Percentiles rank a stretch among this genome's conserved stretches.
These are phyloP conservation scores for Hypoxylon fragiforme DNA, from an alignment of 495 filamentous ascomycete genomes.

Conservation along the genomic window DNA sequence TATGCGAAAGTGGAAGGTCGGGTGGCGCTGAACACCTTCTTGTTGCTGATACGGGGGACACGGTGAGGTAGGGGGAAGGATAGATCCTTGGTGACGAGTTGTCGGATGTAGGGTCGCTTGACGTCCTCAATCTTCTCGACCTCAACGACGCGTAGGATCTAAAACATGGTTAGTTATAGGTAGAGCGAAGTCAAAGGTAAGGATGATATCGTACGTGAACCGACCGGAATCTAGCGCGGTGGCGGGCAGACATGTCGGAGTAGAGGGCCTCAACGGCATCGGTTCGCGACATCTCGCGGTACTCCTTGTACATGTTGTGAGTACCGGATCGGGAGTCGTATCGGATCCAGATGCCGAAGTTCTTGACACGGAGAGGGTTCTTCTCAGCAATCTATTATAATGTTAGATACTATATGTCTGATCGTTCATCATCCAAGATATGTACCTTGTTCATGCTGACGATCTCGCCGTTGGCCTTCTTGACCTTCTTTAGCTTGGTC, in stretches of 20 bases:
- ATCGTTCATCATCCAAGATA: too few species aligned
- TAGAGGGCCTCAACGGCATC: slow-evolving; percentile 96
- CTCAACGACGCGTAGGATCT: slow-evolving; percentile 99
- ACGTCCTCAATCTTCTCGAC: slow-evolving; percentile 88
- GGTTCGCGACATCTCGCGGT: slow-evolving; percentile 94
- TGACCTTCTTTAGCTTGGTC: slow-evolving; percentile 97
- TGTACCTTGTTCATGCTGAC: slow-evolving; percentile 95
- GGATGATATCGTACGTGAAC: slow-evolving; percentile 79
- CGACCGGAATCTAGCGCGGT: slow-evolving; percentile 95
- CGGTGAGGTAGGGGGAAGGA: slow-evolving; percentile 99
- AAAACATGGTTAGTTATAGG: slow-evolving; percentile 33
- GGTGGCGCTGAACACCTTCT: slow-evolving; percentile 88
- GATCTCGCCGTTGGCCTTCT: slow-evolving; percentile 99
- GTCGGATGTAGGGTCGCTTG: slow-evolving; percentile 98
- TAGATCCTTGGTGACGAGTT: slow-evolving; percentile 91
- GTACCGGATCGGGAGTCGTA: slow-evolving; percentile 99
- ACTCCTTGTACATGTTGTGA: slow-evolving; percentile 99
- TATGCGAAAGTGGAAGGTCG: slow-evolving; percentile 86
- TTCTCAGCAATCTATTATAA: slow-evolving; percentile 87
- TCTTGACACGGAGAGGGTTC: slow-evolving; percentile 98
- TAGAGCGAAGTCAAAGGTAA: slow-evolving; percentile 41
- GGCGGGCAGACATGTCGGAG: slow-evolving; percentile 98
- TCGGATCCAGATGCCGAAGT: slow-evolving; percentile 99
- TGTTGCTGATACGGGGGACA: slow-evolving; percentile 71
- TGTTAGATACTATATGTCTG: too few species aligned